Conservation (phyloP, 1,284 basidiomycete species). For the Pseudozyma tsukubaensis region DNA sequence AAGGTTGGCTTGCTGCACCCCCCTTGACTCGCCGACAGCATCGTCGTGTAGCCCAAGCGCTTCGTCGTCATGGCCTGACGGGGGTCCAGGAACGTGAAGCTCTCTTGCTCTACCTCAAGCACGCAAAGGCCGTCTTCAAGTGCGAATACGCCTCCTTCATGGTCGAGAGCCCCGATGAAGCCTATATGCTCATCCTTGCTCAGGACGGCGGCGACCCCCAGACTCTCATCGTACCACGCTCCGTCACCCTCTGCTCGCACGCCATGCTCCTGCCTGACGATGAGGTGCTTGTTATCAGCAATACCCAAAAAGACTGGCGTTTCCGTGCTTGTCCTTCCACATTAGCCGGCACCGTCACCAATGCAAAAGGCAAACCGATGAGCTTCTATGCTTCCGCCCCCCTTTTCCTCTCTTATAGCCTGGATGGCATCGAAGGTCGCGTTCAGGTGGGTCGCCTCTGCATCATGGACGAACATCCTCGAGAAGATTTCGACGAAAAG, state of each 20-base stretch:
- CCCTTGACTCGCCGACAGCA: conserved; percentile 30
- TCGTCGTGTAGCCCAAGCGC: conserved; percentile 23
- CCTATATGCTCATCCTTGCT: conserved; percentile 47
- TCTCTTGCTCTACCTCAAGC: conserved; percentile 35
- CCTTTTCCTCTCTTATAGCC: conserved; percentile 37
- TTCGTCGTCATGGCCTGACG: conserved; percentile 35
- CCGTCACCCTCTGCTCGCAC: conserved; percentile 46
- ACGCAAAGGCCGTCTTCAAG: conserved; percentile 49
- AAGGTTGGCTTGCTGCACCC: conserved; percentile 52
- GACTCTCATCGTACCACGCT: conserved; percentile 21
- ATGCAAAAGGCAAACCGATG: conserved; percentile 36
- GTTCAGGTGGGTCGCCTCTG: conserved; percentile 55
- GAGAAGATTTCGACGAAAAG: conserved; percentile 40
- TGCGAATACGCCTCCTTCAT: conserved; percentile 49
- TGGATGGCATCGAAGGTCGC: conserved; percentile 28
- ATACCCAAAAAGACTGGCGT: conserved; percentile 53
- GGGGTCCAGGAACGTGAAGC: conserved; percentile 34
- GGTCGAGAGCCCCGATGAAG: conserved; percentile 37
- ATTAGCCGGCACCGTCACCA: conserved; percentile 29
- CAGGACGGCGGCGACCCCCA: conserved; percentile 29
- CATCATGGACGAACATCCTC: conserved; percentile 46
- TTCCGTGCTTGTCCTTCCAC: conserved; percentile 44
- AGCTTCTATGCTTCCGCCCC: conserved; percentile 59
- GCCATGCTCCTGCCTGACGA: conserved; percentile 55
- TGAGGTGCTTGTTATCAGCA: conserved; percentile 45